These are phyloP conservation scores for Phylloporus sp. DNA, from an alignment of 768 basidiomycete genomes.

Conservation along the genomic window DNA sequence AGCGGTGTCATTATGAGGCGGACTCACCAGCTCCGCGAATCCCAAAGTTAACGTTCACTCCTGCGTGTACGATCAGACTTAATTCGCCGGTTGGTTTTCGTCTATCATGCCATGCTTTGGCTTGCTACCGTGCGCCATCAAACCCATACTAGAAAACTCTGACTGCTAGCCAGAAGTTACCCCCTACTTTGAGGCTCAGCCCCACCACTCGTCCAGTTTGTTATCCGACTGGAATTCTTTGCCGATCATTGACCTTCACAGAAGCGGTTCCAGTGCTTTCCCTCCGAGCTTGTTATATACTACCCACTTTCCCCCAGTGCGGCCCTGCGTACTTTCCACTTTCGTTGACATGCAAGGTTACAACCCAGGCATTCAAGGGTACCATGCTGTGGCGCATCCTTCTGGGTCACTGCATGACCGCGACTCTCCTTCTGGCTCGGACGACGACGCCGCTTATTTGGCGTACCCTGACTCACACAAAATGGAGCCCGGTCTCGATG, in stretches of 20 bases:
- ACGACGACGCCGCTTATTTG: slow-evolving; percentile 42
- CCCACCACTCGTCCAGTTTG: slow-evolving; percentile 24
- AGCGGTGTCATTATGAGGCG: slow-evolving; percentile 26
- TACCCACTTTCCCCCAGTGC: neutral
- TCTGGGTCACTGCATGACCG: slow-evolving; percentile 36
- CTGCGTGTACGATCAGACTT: slow-evolving; percentile 30
- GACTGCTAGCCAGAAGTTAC: slow-evolving; percentile 13
- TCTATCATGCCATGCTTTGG: slow-evolving; percentile 32
- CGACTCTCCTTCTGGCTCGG: slow-evolving; percentile 53
- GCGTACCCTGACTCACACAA: slow-evolving; percentile 34
- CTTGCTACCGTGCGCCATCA: slow-evolving; percentile 26
- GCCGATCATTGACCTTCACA: slow-evolving; percentile 27
- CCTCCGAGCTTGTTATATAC: slow-evolving; percentile 8
- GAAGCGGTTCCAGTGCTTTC: slow-evolving; percentile 7
- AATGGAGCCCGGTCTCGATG: slow-evolving; percentile 43
- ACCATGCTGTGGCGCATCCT: slow-evolving; percentile 26
- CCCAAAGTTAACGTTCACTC: slow-evolving; percentile 24
- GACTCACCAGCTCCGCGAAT: slow-evolving; percentile 33
- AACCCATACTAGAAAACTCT: slow-evolving; percentile 23
- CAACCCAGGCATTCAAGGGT: slow-evolving; percentile 17
- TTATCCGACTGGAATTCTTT: slow-evolving; percentile 19
- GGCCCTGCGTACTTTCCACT: slow-evolving; percentile 2
- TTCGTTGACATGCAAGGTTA: slow-evolving; percentile 28
- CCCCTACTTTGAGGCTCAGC: slow-evolving; percentile 15
- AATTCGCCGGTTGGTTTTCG: slow-evolving; percentile 25